These are phyloP conservation scores for Ehretia macrophylla DNA, from an alignment of 257 asterid genomes.

Conservation along the genomic window DNA sequence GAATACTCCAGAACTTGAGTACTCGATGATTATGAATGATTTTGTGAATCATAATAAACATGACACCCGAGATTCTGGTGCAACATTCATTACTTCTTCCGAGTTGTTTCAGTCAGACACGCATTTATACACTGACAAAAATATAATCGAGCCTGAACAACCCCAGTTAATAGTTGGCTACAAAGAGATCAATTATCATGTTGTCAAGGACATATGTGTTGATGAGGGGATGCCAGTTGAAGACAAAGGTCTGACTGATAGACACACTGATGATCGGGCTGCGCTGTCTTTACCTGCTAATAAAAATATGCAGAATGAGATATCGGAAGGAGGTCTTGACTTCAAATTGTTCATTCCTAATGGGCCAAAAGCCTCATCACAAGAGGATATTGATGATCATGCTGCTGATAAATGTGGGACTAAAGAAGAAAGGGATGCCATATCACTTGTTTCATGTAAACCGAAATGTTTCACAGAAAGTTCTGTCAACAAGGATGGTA, in stretches of 20 bases:
- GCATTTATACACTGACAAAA: slow-evolving; percentile 41
- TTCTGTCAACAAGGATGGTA: slow-evolving; percentile 13
- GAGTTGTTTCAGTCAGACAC: slow-evolving; percentile 20
- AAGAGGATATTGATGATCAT: slow-evolving; percentile 15
- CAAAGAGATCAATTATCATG: slow-evolving; percentile 37
- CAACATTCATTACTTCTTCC: slow-evolving; percentile 17
- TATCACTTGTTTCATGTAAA: slow-evolving; percentile 12
- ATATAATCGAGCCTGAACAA: slow-evolving; percentile 41
- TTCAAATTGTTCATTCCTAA: slow-evolving; percentile 22
- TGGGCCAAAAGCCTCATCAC: slow-evolving; percentile 12
- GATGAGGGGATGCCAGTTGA: slow-evolving; percentile 62
- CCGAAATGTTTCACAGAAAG: slow-evolving; percentile 16
- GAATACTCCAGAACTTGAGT: slow-evolving; percentile 26
- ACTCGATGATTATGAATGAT: slow-evolving; percentile 19
- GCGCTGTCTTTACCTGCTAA: slow-evolving; percentile 18
- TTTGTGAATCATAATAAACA: slow-evolving; percentile 17
- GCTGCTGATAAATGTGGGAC: slow-evolving; percentile 24
- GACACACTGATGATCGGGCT: slow-evolving; percentile 26
- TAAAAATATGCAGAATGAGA: slow-evolving; percentile 18
- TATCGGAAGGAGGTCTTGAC: slow-evolving; percentile 15
- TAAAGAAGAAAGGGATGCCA: slow-evolving; percentile 15
- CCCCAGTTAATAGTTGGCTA: slow-evolving; percentile 54
- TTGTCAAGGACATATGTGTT: slow-evolving; percentile 69
- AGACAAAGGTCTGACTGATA: slow-evolving; percentile 32
- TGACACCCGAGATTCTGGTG: slow-evolving; percentile 24